These are phyloP conservation scores for Boletus calvinii DNA, from an alignment of 1,284 basidiomycete species.

Conservation along the genomic window DNA sequence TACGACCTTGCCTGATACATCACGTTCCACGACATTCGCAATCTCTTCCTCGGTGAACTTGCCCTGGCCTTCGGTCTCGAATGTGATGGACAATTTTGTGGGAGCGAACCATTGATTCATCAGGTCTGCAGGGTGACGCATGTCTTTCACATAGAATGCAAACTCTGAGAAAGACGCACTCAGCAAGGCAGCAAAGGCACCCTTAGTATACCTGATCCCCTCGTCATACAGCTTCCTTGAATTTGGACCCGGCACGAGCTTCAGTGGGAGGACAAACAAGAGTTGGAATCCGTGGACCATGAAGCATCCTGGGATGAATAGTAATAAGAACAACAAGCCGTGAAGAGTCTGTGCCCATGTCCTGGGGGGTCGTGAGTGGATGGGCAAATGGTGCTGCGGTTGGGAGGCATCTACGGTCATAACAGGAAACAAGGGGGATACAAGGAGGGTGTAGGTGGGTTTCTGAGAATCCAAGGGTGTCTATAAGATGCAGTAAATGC, in stretches of 20 bases:
- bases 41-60: conserved; percentile 59
- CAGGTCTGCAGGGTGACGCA: conserved; percentile 50
- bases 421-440: neutral
- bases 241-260: conserved; percentile 47
- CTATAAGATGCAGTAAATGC: conserved; percentile 14
- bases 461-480: neutral
- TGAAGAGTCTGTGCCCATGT: conserved; percentile 54
- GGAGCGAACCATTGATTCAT: conserved; percentile 83
- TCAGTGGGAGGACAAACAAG: conserved; percentile 63
- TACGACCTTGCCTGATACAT: conserved; percentile 55
- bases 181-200: conserved; percentile 71
- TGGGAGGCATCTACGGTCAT: conserved; percentile 24
- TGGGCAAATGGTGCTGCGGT: conserved; percentile 51
- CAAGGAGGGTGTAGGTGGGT: conserved; percentile 3
- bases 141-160: conserved; percentile 6
- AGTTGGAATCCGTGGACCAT: conserved; percentile 73
- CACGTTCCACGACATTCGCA: conserved; percentile 52
- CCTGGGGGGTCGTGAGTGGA: conserved; percentile 54
- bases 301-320: conserved; percentile 69
- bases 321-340: conserved; percentile 52
- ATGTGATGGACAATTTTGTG: conserved; percentile 72
- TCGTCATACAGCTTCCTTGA: conserved; percentile 56
- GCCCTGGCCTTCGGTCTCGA: conserved; percentile 65
- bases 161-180: conserved; percentile 47
- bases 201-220: conserved; percentile 79